Percentiles rank a stretch among this genome's conserved stretches.
phyloP scores from a whole-genome alignment of 306 rosid genomes.

The Geum urbanum region DNA sequence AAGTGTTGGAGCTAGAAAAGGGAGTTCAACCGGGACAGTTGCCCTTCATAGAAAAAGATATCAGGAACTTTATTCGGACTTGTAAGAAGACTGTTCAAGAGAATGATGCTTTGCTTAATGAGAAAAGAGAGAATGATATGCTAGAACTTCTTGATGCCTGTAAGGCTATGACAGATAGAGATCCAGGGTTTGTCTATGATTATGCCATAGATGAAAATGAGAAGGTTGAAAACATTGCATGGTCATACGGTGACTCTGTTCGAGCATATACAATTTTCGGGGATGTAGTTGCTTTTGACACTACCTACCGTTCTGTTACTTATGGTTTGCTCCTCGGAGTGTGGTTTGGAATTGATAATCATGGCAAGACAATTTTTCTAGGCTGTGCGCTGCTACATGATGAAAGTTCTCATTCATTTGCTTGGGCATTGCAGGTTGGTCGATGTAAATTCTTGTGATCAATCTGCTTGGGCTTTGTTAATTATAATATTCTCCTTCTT shows the following conservation, averaged over 20 bases:
- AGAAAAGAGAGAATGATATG: conserved; percentile 56
- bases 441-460: conserved; percentile 34
- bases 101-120: conserved; percentile 54
- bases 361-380: conserved; percentile 47
- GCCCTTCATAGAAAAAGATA: conserved; percentile 72
- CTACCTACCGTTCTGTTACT: conserved; percentile 47
- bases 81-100: conserved; percentile 67
- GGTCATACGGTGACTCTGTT: conserved; percentile 51
- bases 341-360: conserved; percentile 55
- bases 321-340: conserved; percentile 59
- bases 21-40: conserved; percentile 61
- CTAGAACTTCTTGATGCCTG: conserved; percentile 54
- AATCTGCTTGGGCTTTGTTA: conserved; percentile 28
- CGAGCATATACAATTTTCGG: conserved; percentile 47
- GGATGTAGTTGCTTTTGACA: conserved; percentile 57
- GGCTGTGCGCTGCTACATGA: conserved; percentile 60
- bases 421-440: conserved; percentile 71
- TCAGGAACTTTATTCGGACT: conserved; percentile 60
- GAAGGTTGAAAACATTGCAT: conserved; percentile 52
- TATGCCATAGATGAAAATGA: conserved; percentile 43
- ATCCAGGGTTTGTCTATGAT: conserved; percentile 44
- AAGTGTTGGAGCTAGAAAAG: conserved; percentile 58
- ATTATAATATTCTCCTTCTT: conserved; percentile 34
- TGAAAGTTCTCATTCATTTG: conserved; percentile 46
- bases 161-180: conserved; percentile 42